Evolutionary conservation across 495 filamentous ascomycete species (phyloP), one percentile per base, ranked within the genome.

Genomic region (Daldinia bambusicola): DNA sequence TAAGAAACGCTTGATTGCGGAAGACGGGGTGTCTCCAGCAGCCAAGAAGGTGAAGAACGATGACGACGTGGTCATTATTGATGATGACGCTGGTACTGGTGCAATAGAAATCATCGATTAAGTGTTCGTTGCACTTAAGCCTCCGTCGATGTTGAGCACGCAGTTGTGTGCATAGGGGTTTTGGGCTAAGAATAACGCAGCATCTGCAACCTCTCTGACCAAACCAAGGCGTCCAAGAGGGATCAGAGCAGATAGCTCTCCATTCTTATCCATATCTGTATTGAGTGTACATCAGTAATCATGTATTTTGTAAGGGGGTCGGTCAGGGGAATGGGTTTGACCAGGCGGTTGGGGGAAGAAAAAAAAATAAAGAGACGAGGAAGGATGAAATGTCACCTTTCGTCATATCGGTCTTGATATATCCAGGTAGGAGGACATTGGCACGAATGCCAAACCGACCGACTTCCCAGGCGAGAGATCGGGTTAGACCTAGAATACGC

Each of bases 91-190:
- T 8, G 83, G 80, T 1, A 86, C 85, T 38, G 91, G 91, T 20
- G 88, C 90, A 8, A 94, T 96, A 69, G 72, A 92, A 60, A 94
- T 96, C 73, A 89, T 92, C 26, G 91, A 90, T 55, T 87, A 50
- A 30, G 14, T 73, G 36, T 55, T 52, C 9, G 9, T 40, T 13
- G 90, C 91, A 72, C 92, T 93, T 60, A 94, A 74, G 1, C 93
- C 93, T 16, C 93, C 93, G 76, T 96, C 93, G n/a, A 97, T 83
- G 72, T 93, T 94, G 8, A 97, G 83, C 30, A 94, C 85, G 79
- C 92, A 94, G 62, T 94, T 94, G 74, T 94, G 93, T 8, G 92
- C 89, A 76, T 94, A 97, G 50, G 86, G 76, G 77, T 93, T 95
- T 32, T 81, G 83, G n/a, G 87, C 90, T 16, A 97, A 85, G 77